Evolutionary conservation across 306 rosid genomes (phyloP).

Genomic region (Prunus campanulata): DNA sequence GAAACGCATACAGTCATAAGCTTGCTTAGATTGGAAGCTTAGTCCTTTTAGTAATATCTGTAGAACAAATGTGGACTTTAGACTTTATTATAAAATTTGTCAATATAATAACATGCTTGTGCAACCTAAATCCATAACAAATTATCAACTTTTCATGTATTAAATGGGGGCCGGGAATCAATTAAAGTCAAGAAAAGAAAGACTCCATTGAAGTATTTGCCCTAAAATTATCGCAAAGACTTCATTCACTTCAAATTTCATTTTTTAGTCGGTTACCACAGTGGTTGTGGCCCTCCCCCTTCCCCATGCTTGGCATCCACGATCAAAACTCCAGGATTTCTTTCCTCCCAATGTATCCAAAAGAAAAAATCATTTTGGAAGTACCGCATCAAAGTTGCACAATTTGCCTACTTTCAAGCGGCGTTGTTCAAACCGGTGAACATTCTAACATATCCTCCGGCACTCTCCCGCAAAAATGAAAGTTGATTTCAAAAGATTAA

Average conservation of each 20-base stretch:
- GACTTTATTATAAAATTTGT: background rate
- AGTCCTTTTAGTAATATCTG: slow-evolving; percentile 1
- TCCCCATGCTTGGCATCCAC: no score
- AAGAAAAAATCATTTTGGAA: no score
- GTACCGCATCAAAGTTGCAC: background rate
- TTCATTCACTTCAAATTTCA: no score
- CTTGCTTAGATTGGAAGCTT: slow-evolving; percentile 18
- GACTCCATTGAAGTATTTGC: background rate
- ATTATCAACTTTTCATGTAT: slow-evolving; percentile 1
- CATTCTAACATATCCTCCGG: no score
- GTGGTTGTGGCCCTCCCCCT: no score
- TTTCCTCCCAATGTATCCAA: no score
- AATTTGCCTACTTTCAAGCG: no score
- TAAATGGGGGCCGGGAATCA: background rate
- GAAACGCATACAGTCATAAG: background rate
- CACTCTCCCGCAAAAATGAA: background rate
- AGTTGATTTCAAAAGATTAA: background rate
- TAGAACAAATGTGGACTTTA: slow-evolving; percentile 2
- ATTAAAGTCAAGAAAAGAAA: background rate
- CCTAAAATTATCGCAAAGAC: no score
- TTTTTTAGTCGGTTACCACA: no score
- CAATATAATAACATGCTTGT: background rate
- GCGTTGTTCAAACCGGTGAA: no score
- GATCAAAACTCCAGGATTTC: no score
- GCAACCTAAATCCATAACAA: background rate